phyloP scores from a whole-genome alignment of 2,329 filamentous ascomycete species.

The Fusarium sp. region DNA sequence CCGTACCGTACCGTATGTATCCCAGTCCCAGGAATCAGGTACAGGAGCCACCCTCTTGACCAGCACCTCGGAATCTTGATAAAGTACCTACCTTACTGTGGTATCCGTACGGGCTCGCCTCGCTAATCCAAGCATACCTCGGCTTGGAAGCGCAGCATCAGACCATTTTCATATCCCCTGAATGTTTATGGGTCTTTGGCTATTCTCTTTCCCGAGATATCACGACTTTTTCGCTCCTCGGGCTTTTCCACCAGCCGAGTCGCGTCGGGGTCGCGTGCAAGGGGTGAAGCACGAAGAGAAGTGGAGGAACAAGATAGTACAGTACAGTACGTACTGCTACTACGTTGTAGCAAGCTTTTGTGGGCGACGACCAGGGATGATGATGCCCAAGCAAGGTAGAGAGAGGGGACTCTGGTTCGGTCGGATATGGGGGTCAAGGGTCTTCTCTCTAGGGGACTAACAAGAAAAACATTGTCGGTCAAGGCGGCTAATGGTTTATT shows the following conservation, averaged over 20 bases:
- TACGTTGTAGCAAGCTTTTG: not conserved
- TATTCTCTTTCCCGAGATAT: not conserved
- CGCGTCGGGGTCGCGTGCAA: not conserved
- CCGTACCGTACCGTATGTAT: not conserved
- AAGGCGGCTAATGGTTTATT: constrained; percentile 2
- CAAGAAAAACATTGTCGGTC: not conserved
- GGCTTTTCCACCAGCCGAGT: not conserved
- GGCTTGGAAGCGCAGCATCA: not conserved
- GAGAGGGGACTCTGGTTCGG: constrained; percentile 6
- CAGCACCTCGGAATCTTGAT: not conserved
- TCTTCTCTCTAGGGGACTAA: not conserved
- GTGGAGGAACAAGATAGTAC: not conserved
- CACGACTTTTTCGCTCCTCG: not conserved
- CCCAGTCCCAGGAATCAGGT: not conserved
- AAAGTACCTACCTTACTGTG: not conserved
- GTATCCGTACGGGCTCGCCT: not conserved
- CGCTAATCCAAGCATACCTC: not conserved
- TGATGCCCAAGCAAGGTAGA: not conserved
- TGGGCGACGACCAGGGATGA: not conserved
- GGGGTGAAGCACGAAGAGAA: not conserved
- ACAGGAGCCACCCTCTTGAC: not conserved
- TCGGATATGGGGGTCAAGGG: not conserved
- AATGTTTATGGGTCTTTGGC: not conserved
- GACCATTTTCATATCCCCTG: not conserved
- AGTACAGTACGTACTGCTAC: not conserved